phyloP scores from a whole-genome alignment of 1,284 basidiomycete genomes.

The Vanrija pseudolonga region DNA sequence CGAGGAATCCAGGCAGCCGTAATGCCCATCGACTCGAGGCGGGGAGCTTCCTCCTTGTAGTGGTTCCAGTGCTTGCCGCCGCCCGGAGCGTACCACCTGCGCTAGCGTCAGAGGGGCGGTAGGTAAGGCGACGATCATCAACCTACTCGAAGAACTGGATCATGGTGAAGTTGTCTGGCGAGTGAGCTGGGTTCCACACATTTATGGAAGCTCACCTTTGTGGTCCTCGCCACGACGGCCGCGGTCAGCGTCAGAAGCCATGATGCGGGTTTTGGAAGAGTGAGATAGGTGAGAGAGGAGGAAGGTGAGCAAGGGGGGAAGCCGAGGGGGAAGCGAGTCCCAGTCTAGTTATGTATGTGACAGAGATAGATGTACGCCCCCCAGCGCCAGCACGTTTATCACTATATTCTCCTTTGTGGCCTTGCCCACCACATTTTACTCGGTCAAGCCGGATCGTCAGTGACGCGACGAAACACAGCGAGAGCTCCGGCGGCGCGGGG shows the following conservation, averaged over 20 bases:
- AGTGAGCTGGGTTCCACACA: background rate
- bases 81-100: conserved; percentile 41
- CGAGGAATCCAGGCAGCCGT: conserved; percentile 68
- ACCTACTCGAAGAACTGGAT: conserved; percentile 47
- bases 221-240: conserved; percentile 5
- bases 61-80: conserved; percentile 62
- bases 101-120: background rate
- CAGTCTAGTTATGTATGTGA: too few species aligned
- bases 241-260: background rate
- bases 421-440: too few species aligned
- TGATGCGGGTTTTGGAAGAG: background rate
- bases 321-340: too few species aligned
- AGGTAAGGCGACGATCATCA: background rate
- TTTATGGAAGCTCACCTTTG: conserved; percentile 8
- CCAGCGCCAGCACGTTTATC: too few species aligned
- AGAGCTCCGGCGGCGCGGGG: too few species aligned
- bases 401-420: too few species aligned
- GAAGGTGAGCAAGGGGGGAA: too few species aligned
- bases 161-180: conserved; percentile 43
- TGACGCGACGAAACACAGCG: too few species aligned
- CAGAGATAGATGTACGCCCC: too few species aligned
- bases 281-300: too few species aligned
- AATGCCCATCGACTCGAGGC: conserved; percentile 70
- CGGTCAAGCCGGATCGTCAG: too few species aligned
- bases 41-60: conserved; percentile 66